These are phyloP conservation scores for Papiliotrema laurentii DNA, from an alignment of 1,284 basidiomycete species.

Conservation along the genomic window DNA sequence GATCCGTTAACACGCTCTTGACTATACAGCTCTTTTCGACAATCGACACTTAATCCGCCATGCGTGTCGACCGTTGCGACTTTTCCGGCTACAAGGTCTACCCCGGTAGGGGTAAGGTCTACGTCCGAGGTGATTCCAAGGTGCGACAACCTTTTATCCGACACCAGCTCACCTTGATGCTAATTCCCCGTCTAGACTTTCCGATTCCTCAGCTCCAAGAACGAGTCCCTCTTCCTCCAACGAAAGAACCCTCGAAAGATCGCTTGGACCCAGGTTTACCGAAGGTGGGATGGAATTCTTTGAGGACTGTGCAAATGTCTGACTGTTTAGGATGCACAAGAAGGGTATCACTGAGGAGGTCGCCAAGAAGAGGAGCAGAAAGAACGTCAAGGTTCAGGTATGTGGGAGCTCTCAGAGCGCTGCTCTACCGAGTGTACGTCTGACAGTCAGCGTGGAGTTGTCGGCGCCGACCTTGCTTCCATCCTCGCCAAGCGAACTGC, in stretches of 20 bases:
- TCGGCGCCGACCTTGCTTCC: constrained; percentile 87
- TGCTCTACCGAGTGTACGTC: neutral
- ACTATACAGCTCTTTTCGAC: no score
- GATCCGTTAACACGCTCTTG: no score
- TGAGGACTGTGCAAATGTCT: neutral
- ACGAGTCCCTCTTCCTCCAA: constrained; percentile 94
- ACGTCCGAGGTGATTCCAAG: constrained; percentile 95
- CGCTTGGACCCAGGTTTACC: constrained; percentile 95
- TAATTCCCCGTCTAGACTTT: constrained; percentile 61
- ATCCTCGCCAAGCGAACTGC: constrained; percentile 91
- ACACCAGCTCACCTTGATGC: neutral
- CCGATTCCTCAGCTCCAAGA: constrained; percentile 86
- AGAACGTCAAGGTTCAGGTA: constrained; percentile 83
- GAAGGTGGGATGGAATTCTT: constrained; percentile 49
- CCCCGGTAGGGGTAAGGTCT: constrained; percentile 90
- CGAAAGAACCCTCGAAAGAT: constrained; percentile 99
- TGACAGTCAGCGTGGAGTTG: constrained; percentile 80
- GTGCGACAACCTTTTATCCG: constrained; percentile 47
- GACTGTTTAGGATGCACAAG: constrained; percentile 82
- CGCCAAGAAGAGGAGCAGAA: constrained; percentile 96
- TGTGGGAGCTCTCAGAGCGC: no score
- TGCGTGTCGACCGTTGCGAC: constrained; percentile 97
- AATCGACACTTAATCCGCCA: constrained; percentile 18
- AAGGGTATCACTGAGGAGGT: constrained; percentile 99
- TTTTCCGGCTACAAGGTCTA: constrained; percentile 96